These are phyloP conservation scores for Brachypodium distachyon DNA, from an alignment of 202 grass and related monocot species.

Conservation along the genomic window DNA sequence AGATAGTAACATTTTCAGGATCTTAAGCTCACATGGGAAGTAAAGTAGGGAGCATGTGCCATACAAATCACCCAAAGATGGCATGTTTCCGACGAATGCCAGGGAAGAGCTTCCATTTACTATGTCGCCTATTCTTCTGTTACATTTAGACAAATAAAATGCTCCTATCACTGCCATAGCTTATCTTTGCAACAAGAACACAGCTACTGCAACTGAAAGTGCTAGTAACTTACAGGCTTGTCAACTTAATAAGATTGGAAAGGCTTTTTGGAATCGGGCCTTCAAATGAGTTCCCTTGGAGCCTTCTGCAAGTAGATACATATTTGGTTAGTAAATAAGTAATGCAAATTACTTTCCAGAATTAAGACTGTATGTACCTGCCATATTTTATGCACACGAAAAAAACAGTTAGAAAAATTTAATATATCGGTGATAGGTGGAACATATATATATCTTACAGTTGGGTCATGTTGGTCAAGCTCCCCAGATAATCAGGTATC, in stretches of 20 bases:
- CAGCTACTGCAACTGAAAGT: constrained; percentile 4
- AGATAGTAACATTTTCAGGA: constrained; percentile 3
- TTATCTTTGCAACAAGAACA: constrained; percentile 18
- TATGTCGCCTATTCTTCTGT: constrained; percentile 79
- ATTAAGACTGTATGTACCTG: not conserved
- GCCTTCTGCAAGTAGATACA: constrained; percentile 42
- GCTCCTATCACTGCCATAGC: not conserved
- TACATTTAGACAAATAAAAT: constrained; percentile 12
- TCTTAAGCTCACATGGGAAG: not conserved
- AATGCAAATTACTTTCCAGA: not conserved
- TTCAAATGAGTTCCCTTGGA: constrained; percentile 89
- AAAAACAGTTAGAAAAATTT: not conserved
- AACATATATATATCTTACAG: constrained; percentile 45
- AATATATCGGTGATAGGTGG: not conserved
- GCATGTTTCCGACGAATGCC: constrained; percentile 52
- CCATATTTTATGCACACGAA: not conserved
- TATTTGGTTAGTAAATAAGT: not conserved
- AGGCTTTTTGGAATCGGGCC: constrained; percentile 70
- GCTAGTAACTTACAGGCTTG: constrained; percentile 47
- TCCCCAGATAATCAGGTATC: constrained; percentile 73
- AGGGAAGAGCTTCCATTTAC: constrained; percentile 72
- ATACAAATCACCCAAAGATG: constrained; percentile 69
- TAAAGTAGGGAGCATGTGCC: not conserved
- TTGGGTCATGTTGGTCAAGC: constrained; percentile 47
- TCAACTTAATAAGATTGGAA: constrained; percentile 64